Evolutionary conservation across 768 basidiomycete genomes (phyloP).

Genomic region (Podaxis mareebaensis): DNA sequence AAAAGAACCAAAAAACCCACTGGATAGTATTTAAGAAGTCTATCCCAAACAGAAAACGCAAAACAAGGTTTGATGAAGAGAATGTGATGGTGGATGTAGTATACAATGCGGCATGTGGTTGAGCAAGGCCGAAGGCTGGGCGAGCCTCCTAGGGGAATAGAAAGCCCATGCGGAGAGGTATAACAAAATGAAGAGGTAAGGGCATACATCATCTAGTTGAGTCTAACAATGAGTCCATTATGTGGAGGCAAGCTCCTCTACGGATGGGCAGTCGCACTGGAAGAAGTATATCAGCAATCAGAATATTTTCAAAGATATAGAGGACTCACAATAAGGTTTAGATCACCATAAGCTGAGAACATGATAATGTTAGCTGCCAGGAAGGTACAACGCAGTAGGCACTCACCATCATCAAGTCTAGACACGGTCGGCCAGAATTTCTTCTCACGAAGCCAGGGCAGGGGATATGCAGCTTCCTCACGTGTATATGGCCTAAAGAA

Average conservation of each 20-base stretch:
- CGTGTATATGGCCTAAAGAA: constrained; percentile 79
- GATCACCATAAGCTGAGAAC: constrained; percentile 81
- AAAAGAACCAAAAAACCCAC: constrained; percentile 5
- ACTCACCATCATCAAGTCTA: constrained; percentile 88
- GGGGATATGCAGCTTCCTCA: constrained; percentile 87
- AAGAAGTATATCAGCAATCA: constrained; percentile 18
- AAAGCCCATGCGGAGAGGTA: constrained; percentile 35
- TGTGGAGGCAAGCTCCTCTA: constrained; percentile 64
- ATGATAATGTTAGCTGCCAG: constrained; percentile 10
- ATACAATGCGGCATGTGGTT: constrained; percentile 53
- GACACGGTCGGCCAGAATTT: constrained; percentile 98
- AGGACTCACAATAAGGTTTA: constrained; percentile 79
- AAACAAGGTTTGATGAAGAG: not conserved
- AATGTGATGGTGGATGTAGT: constrained; percentile 7
- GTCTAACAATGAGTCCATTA: constrained; percentile 24
- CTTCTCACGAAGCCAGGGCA: constrained; percentile 77
- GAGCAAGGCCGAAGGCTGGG: constrained; percentile 54
- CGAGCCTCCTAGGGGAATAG: constrained; percentile 53
- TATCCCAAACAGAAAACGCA: not conserved
- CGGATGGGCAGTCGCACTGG: constrained; percentile 85
- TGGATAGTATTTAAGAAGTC: constrained; percentile 24
- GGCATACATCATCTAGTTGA: constrained; percentile 16
- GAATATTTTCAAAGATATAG: not conserved
- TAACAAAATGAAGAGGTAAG: constrained; percentile 19
- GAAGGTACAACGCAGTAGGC: not conserved